Evolutionary conservation across 257 asterid genomes (phyloP).

Genomic region (Nicotiana noctiflora): DNA sequence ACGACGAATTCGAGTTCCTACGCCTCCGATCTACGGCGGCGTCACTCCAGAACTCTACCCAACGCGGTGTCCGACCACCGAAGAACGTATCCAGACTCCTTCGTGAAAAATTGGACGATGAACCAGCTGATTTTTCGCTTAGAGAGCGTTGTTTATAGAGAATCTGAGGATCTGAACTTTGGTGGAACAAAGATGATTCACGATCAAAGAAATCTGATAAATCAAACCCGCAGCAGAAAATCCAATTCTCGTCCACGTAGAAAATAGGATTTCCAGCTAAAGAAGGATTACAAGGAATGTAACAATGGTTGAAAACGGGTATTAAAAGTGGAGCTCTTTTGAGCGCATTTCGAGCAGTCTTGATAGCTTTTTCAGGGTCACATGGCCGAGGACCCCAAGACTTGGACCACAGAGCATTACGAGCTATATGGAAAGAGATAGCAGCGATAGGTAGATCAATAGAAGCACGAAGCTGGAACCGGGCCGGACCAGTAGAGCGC

Average conservation of each 20-base stretch:
- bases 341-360: conserved; percentile 64
- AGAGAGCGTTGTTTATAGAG: conserved; percentile 39
- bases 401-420: conserved; percentile 79
- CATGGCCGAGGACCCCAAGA: conserved; percentile 82
- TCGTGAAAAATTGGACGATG: conserved; percentile 40
- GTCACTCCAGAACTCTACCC: conserved; percentile 99
- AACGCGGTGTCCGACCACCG: conserved; percentile 57
- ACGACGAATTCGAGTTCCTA: conserved; percentile 62
- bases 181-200: conserved; percentile 48
- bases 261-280: conserved; percentile 88
- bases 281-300: conserved; percentile 76
- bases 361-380: conserved; percentile 67
- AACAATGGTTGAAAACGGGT: conserved; percentile 82
- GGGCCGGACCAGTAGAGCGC: conserved; percentile 68
- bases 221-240: conserved; percentile 88
- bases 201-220: conserved; percentile 81
- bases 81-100: conserved; percentile 44
- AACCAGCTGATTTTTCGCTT: conserved; percentile 37
- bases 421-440: conserved; percentile 72
- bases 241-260: conserved; percentile 69
- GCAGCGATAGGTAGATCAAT: conserved; percentile 80
- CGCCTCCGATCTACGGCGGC: conserved; percentile 81
- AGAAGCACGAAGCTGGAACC: conserved; percentile 77
- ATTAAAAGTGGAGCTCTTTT: conserved; percentile 80
- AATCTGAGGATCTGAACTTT: conserved; percentile 20